phyloP scores from a whole-genome alignment of 208 protist species.

The Naegleria gruberi region DNA sequence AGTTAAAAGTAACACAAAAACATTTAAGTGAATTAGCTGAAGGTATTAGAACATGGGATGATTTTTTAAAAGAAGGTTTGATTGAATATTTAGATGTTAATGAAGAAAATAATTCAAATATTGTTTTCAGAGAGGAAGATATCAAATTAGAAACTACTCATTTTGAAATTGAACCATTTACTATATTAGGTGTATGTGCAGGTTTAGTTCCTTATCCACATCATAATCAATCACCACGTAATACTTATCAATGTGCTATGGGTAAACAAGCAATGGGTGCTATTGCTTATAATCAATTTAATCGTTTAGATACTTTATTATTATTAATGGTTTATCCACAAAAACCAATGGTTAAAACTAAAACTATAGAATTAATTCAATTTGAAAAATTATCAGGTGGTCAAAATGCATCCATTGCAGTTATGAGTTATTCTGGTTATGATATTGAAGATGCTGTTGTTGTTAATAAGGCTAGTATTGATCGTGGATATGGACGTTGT shows the following conservation, averaged over 20 bases:
- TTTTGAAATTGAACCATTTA: constrained; percentile 77
- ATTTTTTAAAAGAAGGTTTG: constrained; percentile 67
- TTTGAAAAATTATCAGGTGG: constrained; percentile 96
- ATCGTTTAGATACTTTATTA: constrained; percentile 95
- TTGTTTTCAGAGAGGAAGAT: constrained; percentile 80
- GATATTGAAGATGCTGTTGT: constrained; percentile 99
- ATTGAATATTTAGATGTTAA: constrained; percentile 99
- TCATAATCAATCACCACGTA: constrained; percentile 99
- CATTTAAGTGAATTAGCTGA: constrained; percentile 39
- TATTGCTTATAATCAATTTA: constrained; percentile 85
- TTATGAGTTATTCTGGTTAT: constrained; percentile 99
- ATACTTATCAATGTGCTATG: constrained; percentile 99
- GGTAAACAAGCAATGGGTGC: constrained; percentile 97
- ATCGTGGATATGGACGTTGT: constrained; percentile 93
- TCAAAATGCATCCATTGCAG: constrained; percentile 98
- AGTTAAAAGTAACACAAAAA: constrained; percentile 34
- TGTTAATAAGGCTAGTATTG: constrained; percentile 89
- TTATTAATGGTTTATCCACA: constrained; percentile 70
- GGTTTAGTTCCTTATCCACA: constrained; percentile 98
- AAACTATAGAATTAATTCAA: constrained; percentile 88
- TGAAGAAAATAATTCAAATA: constrained; percentile 94
- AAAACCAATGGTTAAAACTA: constrained; percentile 84
- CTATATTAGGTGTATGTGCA: constrained; percentile 70
- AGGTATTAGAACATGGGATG: constrained; percentile 42
- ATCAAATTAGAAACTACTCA: constrained; percentile 77